Evolutionary conservation across 2,329 filamentous ascomycete species (phyloP).

Genomic region (Magnaporthales sp.): DNA sequence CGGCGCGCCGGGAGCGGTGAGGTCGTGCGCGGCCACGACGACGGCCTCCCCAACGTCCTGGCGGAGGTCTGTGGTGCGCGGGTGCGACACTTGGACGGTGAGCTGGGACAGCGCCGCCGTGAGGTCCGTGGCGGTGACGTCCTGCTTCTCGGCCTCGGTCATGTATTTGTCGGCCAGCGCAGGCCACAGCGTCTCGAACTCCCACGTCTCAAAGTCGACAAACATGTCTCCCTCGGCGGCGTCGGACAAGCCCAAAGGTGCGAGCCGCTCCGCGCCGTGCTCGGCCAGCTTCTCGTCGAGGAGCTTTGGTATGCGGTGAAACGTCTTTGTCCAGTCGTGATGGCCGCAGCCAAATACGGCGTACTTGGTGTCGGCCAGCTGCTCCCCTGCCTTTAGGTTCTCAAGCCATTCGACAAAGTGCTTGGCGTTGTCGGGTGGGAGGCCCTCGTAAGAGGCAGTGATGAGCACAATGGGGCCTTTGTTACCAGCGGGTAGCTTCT

Average conservation of each 20-base stretch:
- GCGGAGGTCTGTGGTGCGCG: constrained; percentile 48
- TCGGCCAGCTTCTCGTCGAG: constrained; percentile 46
- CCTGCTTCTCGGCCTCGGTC: constrained; percentile 12
- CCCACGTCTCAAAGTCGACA: constrained; percentile 58
- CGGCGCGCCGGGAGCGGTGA: constrained; percentile 25
- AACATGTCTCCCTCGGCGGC: constrained; percentile 58
- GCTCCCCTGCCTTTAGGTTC: constrained; percentile 33
- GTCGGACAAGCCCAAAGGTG: constrained; percentile 46
- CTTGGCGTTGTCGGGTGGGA: constrained; percentile 63
- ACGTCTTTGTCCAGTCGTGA: constrained; percentile 48
- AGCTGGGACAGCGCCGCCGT: constrained; percentile 20
- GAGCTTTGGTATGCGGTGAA: constrained; percentile 57
- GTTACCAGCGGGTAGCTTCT: constrained; percentile 47
- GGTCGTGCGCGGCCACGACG: constrained; percentile 41
- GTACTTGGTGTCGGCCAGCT: constrained; percentile 50
- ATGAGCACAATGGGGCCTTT: constrained; percentile 56
- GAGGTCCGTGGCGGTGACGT: constrained; percentile 12
- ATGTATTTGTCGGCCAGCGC: constrained; percentile 36
- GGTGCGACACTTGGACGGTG: constrained; percentile 41
- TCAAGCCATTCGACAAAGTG: constrained; percentile 62
- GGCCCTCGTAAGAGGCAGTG: constrained; percentile 62
- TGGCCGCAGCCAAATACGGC: constrained; percentile 60
- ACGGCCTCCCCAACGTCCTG: constrained; percentile 54
- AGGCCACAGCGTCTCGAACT: constrained; percentile 45
- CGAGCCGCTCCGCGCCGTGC: constrained; percentile 37